Evolutionary conservation across 2,329 filamentous ascomycete species (phyloP).

Genomic region (Neonectria ditissima): DNA sequence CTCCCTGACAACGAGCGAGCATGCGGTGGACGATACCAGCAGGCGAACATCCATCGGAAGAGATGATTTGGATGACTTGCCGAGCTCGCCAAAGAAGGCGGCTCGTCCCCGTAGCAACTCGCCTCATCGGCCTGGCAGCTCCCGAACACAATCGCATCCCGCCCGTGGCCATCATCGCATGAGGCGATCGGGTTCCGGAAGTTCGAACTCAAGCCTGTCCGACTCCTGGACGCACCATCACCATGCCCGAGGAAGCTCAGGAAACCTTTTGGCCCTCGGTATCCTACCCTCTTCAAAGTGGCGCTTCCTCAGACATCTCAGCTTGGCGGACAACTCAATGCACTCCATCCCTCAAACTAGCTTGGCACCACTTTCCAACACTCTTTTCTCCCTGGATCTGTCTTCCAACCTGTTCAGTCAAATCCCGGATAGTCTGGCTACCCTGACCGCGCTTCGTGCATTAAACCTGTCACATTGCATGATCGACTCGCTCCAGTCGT

Average conservation of each 20-base stretch:
- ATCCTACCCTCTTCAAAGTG: slow-evolving; percentile 88
- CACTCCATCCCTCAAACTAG: slow-evolving; percentile 82
- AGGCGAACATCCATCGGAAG: slow-evolving; percentile 58
- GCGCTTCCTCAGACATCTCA: slow-evolving; percentile 93
- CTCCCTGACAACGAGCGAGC: slow-evolving; percentile 68
- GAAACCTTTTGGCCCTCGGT: slow-evolving; percentile 79
- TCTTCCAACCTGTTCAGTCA: slow-evolving; percentile 95
- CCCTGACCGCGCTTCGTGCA: slow-evolving; percentile 86
- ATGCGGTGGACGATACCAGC: slow-evolving; percentile 56
- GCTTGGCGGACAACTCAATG: slow-evolving; percentile 90
- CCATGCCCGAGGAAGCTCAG: slow-evolving; percentile 76
- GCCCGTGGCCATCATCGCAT: slow-evolving; percentile 78
- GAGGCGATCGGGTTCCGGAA: slow-evolving; percentile 88
- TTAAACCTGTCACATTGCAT: slow-evolving; percentile 97
- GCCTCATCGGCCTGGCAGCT: slow-evolving; percentile 79
- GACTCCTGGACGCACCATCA: slow-evolving; percentile 70
- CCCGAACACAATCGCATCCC: slow-evolving; percentile 77
- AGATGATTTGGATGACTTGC: slow-evolving; percentile 60
- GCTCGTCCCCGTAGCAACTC: slow-evolving; percentile 80
- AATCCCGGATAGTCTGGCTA: slow-evolving; percentile 90
- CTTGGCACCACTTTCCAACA: slow-evolving; percentile 85
- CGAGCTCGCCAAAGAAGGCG: slow-evolving; percentile 57
- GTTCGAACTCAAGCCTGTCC: slow-evolving; percentile 84
- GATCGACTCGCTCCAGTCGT: slow-evolving; percentile 92
- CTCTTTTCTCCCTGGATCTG: slow-evolving; percentile 90